These are phyloP conservation scores for Excoecaria cochinchinensis DNA, from an alignment of 345 rosid genomes.

Conservation along the genomic window DNA sequence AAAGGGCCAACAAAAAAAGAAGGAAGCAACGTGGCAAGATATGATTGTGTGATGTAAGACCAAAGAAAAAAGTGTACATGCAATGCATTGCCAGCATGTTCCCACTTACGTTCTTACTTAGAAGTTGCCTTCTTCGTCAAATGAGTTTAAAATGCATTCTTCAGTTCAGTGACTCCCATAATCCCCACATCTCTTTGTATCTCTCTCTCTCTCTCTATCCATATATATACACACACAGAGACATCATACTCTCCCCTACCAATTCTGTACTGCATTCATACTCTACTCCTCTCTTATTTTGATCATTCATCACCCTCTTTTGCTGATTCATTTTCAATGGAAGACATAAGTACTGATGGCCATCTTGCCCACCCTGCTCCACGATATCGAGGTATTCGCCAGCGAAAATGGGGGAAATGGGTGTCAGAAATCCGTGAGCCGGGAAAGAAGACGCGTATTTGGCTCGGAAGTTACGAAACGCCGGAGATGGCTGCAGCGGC, in stretches of 20 bases:
- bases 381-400: slow-evolving; percentile 61
- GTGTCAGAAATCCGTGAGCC: slow-evolving; percentile 89
- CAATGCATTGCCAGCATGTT: slow-evolving; percentile 28
- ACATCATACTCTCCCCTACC: background rate
- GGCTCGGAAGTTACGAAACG: slow-evolving; percentile 78
- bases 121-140: slow-evolving; percentile 32
- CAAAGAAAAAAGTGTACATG: slow-evolving; percentile 2
- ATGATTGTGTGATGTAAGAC: background rate
- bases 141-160: too few relatives aligned
- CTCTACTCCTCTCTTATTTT: background rate
- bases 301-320: background rate
- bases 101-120: slow-evolving; percentile 33
- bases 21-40: slow-evolving; percentile 1
- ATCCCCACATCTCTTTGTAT: slow-evolving; percentile 9
- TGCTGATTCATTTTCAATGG: background rate
- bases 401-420: slow-evolving; percentile 94
- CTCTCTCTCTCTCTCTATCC: background rate
- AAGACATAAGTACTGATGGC: slow-evolving; percentile 6
- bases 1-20: too few relatives aligned
- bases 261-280: background rate
- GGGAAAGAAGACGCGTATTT: slow-evolving; percentile 71
- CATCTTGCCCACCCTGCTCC: background rate
- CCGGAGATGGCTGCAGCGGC: slow-evolving; percentile 93
- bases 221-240: background rate
- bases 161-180: slow-evolving; percentile 13